These are phyloP conservation scores for Pseudevernia furfuracea DNA, from an alignment of 495 filamentous ascomycete species.

Conservation along the genomic window DNA sequence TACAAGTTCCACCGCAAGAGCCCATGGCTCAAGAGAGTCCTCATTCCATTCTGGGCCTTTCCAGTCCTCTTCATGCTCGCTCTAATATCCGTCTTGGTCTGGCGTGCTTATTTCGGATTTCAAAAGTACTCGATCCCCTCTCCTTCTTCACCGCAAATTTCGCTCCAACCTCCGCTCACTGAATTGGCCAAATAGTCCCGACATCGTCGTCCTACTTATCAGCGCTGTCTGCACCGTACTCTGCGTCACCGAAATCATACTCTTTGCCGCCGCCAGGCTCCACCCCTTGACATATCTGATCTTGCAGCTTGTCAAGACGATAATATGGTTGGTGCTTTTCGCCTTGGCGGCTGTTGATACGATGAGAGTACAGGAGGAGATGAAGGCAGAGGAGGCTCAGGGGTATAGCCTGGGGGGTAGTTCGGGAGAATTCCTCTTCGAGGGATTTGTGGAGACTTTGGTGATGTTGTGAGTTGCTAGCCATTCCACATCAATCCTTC, in stretches of 20 bases:
- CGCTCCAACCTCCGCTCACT: neutral
- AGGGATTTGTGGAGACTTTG: neutral
- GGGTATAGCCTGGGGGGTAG: neutral
- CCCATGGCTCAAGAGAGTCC: constrained; percentile 17
- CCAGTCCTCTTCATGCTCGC: constrained; percentile 10
- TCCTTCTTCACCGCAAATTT: neutral
- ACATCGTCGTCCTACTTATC: neutral
- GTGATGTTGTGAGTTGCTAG: neutral
- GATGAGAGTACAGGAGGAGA: neutral
- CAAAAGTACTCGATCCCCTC: neutral
- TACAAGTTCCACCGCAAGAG: neutral
- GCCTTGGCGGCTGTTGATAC: neutral
- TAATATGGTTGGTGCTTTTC: constrained; percentile 3
- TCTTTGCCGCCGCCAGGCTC: constrained; percentile 3
- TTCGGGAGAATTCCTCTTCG: neutral
- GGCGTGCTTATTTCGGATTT: neutral
- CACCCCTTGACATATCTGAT: constrained; percentile 3
- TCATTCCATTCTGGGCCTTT: constrained; percentile 16
- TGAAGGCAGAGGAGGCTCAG: neutral
- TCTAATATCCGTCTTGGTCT: neutral
- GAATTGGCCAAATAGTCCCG: neutral
- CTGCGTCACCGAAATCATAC: neutral
- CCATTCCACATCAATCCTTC: neutral
- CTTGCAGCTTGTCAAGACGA: constrained; percentile 1
- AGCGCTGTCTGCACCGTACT: neutral